These are phyloP conservation scores for Schwanniomyces occidentalis DNA, from an alignment of 805 yeast species.

Conservation along the genomic window DNA sequence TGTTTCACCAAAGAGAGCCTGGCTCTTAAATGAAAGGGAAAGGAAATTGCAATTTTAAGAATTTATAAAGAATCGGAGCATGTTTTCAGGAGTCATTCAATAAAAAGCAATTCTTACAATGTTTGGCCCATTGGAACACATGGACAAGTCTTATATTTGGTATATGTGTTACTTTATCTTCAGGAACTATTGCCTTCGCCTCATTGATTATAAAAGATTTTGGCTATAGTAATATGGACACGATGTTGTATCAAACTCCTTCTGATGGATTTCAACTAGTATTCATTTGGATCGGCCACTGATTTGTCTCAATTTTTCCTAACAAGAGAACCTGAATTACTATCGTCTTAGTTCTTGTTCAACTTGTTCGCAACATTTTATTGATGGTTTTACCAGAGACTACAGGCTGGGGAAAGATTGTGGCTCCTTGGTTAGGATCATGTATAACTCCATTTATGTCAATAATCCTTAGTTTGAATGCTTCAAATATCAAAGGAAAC, in stretches of 20 bases:
- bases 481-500: slow-evolving; percentile 15
- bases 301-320: slow-evolving; percentile 14
- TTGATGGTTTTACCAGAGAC: slow-evolving; percentile 12
- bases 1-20: slow-evolving; percentile 19
- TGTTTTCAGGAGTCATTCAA: too few species aligned
- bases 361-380: slow-evolving; percentile 19
- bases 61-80: too few species aligned
- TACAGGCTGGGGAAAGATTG: slow-evolving; percentile 20
- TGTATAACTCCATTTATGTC: slow-evolving; percentile 14
- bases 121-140: too few species aligned
- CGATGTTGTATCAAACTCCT: slow-evolving; percentile 24
- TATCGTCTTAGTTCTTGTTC: slow-evolving; percentile 16
- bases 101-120: slow-evolving; percentile 21
- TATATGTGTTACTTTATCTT: slow-evolving; percentile 16
- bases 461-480: slow-evolving; percentile 10
- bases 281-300: slow-evolving; percentile 22
- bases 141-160: slow-evolving; percentile 12
- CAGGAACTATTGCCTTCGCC: slow-evolving; percentile 20
- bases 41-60: too few species aligned
- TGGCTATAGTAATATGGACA: slow-evolving; percentile 17
- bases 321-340: slow-evolving; percentile 19
- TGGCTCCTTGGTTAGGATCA: slow-evolving; percentile 14
- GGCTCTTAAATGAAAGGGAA: slow-evolving; percentile 24
- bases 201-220: slow-evolving; percentile 14
- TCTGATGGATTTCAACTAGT: slow-evolving; percentile 29